Evolutionary conservation across 225 moss, liverwort and hornwort genomes (phyloP).

Genomic region (Thuidium tamariscinum): DNA sequence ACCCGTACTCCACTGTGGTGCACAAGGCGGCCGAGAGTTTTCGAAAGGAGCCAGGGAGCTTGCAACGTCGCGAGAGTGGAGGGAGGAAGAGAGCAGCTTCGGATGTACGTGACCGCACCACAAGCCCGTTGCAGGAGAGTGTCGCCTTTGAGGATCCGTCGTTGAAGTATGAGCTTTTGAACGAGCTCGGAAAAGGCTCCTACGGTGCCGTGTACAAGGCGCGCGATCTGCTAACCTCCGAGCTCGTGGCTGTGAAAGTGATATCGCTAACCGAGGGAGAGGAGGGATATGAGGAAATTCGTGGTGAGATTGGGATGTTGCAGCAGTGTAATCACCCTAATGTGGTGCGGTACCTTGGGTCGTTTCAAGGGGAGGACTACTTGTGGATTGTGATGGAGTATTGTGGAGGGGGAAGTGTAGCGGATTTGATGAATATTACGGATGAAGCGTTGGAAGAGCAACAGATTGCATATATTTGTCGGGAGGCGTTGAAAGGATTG

Average conservation of each 20-base stretch:
- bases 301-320: constrained; percentile 95
- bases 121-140: constrained; percentile 55
- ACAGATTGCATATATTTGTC: constrained; percentile 95
- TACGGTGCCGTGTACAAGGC: constrained; percentile 99
- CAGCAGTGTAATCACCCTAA: constrained; percentile 99
- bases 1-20: constrained; percentile 57
- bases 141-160: constrained; percentile 80
- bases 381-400: constrained; percentile 99
- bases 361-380: constrained; percentile 97
- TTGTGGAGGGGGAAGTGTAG: constrained; percentile 97
- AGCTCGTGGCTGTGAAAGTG: constrained; percentile 96
- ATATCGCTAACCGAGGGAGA: constrained; percentile 95
- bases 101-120: constrained; percentile 39
- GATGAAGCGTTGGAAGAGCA: constrained; percentile 97
- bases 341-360: constrained; percentile 86
- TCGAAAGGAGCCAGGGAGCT: constrained; percentile 8
- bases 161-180: constrained; percentile 84
- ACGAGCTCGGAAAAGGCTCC: constrained; percentile 94
- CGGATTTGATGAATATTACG: constrained; percentile 95
- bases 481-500: constrained; percentile 88
- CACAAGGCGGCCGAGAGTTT: constrained; percentile 55
- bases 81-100: not conserved
- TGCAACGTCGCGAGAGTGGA: constrained; percentile 5
- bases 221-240: constrained; percentile 80
- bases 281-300: constrained; percentile 98